Evolutionary conservation across 2,329 filamentous ascomycete species (phyloP).

Genomic region (Penicillium sp.): DNA sequence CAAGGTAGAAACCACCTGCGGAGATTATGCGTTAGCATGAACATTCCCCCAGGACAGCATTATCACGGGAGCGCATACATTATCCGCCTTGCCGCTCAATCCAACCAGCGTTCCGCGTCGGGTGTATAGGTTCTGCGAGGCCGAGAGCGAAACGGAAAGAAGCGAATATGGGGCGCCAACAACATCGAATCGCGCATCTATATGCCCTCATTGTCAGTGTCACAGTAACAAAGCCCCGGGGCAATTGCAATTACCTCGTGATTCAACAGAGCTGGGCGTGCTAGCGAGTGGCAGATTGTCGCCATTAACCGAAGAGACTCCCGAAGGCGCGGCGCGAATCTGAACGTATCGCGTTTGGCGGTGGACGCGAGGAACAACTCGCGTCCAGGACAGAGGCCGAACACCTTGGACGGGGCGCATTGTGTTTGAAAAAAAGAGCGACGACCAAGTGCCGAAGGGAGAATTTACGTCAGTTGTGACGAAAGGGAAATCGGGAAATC

Average conservation of each 20-base stretch:
- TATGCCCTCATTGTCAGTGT: conserved; percentile 15
- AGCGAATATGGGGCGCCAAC: conserved; percentile 89
- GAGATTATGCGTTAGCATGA: conserved; percentile 5
- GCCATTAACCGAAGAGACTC: conserved; percentile 39
- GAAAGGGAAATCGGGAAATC: conserved; percentile 26
- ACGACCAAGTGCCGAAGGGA: conserved; percentile 11
- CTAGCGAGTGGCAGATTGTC: conserved; percentile 38
- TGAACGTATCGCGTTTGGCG: conserved; percentile 42
- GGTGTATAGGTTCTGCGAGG: conserved; percentile 91
- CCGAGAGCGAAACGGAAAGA: conserved; percentile 86
- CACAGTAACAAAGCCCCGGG: no score
- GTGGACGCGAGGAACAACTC: conserved; percentile 31
- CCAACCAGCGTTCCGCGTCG: conserved; percentile 87
- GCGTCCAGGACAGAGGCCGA: conserved; percentile 35
- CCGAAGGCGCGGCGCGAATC: conserved; percentile 46
- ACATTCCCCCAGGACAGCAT: not conserved
- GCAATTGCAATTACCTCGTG: conserved; percentile 38
- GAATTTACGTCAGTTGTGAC: conserved; percentile 29
- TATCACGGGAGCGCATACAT: conserved; percentile 56
- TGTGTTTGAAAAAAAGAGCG: conserved; percentile 17
- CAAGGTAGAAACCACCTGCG: conserved; percentile 80
- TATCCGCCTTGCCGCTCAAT: conserved; percentile 84
- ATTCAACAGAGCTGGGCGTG: conserved; percentile 42
- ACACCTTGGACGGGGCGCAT: conserved; percentile 42
- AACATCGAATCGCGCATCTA: conserved; percentile 94